These are phyloP conservation scores for Ambispora gerdemannii DNA, from an alignment of 192 early-diverging fungal genomes.

Conservation along the genomic window DNA sequence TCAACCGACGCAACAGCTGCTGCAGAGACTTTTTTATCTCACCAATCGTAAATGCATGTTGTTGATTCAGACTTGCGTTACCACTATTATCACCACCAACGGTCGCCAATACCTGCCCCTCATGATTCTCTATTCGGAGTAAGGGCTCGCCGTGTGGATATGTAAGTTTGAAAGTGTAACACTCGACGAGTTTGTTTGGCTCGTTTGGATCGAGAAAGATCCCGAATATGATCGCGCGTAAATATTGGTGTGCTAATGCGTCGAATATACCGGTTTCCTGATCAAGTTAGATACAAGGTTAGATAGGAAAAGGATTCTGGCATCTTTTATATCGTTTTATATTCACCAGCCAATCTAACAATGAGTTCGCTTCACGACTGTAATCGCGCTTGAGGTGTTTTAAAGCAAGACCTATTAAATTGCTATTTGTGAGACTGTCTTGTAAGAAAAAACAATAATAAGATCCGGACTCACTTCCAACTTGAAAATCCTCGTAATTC, in stretches of 20 bases:
- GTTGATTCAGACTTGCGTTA: slow-evolving; percentile 24
- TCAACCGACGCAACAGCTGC: slow-evolving; percentile 43
- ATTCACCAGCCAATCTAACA: slow-evolving; percentile 21
- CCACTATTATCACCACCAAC: slow-evolving; percentile 7
- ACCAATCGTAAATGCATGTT: slow-evolving; percentile 22
- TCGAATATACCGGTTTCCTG: slow-evolving; percentile 47
- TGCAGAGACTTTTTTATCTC: slow-evolving; percentile 42
- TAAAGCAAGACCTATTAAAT: slow-evolving; percentile 3
- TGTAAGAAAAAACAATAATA: background rate
- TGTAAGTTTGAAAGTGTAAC: slow-evolving; percentile 49
- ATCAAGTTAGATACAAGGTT: background rate
- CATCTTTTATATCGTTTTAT: background rate
- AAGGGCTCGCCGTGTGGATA: slow-evolving; percentile 43
- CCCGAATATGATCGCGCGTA: slow-evolving; percentile 49
- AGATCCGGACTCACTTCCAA: background rate
- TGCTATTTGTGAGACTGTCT: background rate
- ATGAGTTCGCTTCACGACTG: slow-evolving; percentile 15
- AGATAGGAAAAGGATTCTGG: background rate
- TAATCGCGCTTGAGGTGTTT: slow-evolving; percentile 16
- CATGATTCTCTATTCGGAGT: slow-evolving; percentile 33
- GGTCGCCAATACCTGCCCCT: background rate
- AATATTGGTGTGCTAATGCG: slow-evolving; percentile 44
- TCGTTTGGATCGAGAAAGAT: slow-evolving; percentile 44
- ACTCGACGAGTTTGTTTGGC: slow-evolving; percentile 46
- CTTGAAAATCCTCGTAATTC: slow-evolving; percentile 5